A percentile compares a stretch with the other conserved stretches of the same genome.
phyloP scores from a whole-genome alignment of 1,284 basidiomycete species.

The Fistulina hepatica region DNA sequence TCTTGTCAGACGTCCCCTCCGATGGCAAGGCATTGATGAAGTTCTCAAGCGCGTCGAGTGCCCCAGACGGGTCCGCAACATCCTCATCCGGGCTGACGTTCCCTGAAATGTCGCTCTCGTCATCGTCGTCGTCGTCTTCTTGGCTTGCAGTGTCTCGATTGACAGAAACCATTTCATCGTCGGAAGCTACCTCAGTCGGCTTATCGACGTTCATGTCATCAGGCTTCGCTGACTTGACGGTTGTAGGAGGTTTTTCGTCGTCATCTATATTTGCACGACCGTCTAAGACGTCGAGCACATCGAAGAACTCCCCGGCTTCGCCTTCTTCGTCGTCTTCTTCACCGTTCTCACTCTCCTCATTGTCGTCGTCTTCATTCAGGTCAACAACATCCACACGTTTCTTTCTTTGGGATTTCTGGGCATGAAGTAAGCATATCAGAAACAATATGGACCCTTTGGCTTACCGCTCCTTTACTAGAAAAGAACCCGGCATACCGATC shows the following conservation, averaged over 20 bases:
- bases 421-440: conserved; percentile 2
- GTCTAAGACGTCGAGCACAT: conserved; percentile 58
- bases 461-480: conserved; percentile 32
- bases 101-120: conserved; percentile 24
- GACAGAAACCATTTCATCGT: conserved; percentile 28
- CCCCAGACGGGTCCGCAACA: conserved; percentile 34
- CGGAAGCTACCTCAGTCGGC: conserved; percentile 18
- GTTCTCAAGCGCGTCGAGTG: conserved; percentile 55
- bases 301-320: conserved; percentile 50
- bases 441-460: conserved; percentile 8
- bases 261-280: conserved; percentile 45
- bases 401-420: conserved; percentile 8
- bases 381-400: conserved; percentile 44
- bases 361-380: conserved; percentile 52
- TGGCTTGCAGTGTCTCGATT: conserved; percentile 36
- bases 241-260: conserved; percentile 20
- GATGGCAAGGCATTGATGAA: conserved; percentile 56
- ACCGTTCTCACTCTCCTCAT: conserved; percentile 18
- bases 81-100: conserved; percentile 28
- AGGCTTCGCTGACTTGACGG: conserved; percentile 1
- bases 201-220: conserved; percentile 24
- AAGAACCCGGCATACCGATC: conserved; percentile 67
- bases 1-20: conserved; percentile 36
- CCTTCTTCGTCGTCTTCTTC: conserved; percentile 44
- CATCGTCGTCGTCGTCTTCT: conserved; percentile 41